Evolutionary conservation across 352 stramenopile species (phyloP).

Genomic region (Phytophthora idaei): DNA sequence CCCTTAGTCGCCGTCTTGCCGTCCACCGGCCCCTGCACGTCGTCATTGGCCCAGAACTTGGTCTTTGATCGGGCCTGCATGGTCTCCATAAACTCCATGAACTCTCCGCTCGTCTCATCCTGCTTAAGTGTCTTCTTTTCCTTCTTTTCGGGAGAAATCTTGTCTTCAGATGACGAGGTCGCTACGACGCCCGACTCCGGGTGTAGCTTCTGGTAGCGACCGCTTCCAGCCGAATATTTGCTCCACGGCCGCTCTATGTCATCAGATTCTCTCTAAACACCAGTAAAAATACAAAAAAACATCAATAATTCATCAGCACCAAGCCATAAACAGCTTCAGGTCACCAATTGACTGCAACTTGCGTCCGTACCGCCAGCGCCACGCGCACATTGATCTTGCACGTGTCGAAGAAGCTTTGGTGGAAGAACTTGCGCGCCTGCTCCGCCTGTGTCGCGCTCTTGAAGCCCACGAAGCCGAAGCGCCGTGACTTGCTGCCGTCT

Average conservation of each 20-base stretch:
- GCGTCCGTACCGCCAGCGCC: constrained; percentile 58
- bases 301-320: constrained; percentile 9
- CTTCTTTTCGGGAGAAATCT: constrained; percentile 33
- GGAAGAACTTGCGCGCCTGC: constrained; percentile 69
- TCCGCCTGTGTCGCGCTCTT: constrained; percentile 71
- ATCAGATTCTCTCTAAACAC: constrained; percentile 53
- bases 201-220: constrained; percentile 58
- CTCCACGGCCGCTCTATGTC: constrained; percentile 85
- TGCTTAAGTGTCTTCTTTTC: constrained; percentile 24
- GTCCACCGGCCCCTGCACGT: constrained; percentile 60
- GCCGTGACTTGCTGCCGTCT: constrained; percentile 81
- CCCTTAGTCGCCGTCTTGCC: constrained; percentile 27
- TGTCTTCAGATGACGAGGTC: constrained; percentile 12
- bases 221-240: constrained; percentile 89
- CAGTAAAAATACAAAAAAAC: constrained; percentile 15
- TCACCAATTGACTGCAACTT: neutral
- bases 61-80: constrained; percentile 91
- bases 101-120: constrained; percentile 56
- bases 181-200: constrained; percentile 22
- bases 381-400: constrained; percentile 85
- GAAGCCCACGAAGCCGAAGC: constrained; percentile 87
- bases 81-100: constrained; percentile 90
- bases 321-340: neutral
- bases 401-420: constrained; percentile 92
- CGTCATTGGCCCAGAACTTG: constrained; percentile 92